Percentiles rank a stretch among this genome's conserved stretches.
These are phyloP conservation scores for Septoria linicola DNA, from an alignment of 2,329 filamentous ascomycete genomes.

Conservation along the genomic window DNA sequence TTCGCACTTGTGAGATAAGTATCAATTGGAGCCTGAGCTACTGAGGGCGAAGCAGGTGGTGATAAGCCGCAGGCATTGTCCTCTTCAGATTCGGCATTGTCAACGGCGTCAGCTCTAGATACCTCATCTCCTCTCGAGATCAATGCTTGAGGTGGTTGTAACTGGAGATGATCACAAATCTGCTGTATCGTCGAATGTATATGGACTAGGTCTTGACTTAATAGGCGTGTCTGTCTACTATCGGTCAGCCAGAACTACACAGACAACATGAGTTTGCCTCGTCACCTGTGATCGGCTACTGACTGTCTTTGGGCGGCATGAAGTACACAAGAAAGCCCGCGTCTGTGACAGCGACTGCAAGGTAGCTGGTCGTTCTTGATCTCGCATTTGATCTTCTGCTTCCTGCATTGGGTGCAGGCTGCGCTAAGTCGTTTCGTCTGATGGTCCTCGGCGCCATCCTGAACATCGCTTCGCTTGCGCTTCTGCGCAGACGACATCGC, in stretches of 20 bases:
- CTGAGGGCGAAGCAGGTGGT: slow-evolving; percentile 39
- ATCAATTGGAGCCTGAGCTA: slow-evolving; percentile 33
- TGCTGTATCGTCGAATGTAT: slow-evolving; percentile 44
- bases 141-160: slow-evolving; percentile 41
- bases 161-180: slow-evolving; percentile 41
- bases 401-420: slow-evolving; percentile 55
- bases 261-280: neutral
- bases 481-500: slow-evolving; percentile 1
- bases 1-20: slow-evolving; percentile 31
- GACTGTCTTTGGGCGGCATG: slow-evolving; percentile 54
- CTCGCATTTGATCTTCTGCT: slow-evolving; percentile 57
- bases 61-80: slow-evolving; percentile 27
- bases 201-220: slow-evolving; percentile 29
- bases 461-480: slow-evolving; percentile 16
- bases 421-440: slow-evolving; percentile 18
- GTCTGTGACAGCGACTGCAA: slow-evolving; percentile 52
- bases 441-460: slow-evolving; percentile 1
- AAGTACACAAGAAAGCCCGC: slow-evolving; percentile 51
- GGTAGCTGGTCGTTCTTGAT: slow-evolving; percentile 51
- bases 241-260: slow-evolving; percentile 13
- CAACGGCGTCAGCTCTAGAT: neutral
- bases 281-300: slow-evolving; percentile 40
- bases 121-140: slow-evolving; percentile 33
- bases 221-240: slow-evolving; percentile 32
- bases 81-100: slow-evolving; percentile 1